These are phyloP conservation scores for Amphicarpaea edgeworthii DNA, from an alignment of 306 rosid species.

Conservation along the genomic window DNA sequence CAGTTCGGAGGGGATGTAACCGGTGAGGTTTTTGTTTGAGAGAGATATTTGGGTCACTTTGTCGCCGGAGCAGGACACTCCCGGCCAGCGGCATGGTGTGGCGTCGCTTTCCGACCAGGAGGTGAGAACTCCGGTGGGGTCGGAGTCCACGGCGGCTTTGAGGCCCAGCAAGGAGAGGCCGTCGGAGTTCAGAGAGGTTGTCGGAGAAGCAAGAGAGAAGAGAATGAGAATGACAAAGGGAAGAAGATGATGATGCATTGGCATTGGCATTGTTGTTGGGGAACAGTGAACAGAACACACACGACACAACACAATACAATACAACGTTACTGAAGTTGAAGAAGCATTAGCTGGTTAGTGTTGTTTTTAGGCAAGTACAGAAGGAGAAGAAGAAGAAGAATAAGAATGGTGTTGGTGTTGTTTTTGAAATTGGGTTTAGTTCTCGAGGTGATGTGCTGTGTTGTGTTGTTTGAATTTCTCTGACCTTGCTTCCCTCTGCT, in stretches of 20 bases:
- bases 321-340: background rate
- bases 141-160: constrained; percentile 76
- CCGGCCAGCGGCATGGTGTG: constrained; percentile 78
- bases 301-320: too few relatives aligned
- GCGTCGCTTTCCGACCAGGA: constrained; percentile 75
- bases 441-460: background rate
- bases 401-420: background rate
- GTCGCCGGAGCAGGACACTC: constrained; percentile 62
- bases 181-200: constrained; percentile 64
- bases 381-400: background rate
- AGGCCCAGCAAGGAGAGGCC: constrained; percentile 86
- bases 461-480: background rate
- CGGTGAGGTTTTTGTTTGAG: constrained; percentile 60
- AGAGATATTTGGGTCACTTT: constrained; percentile 71
- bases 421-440: constrained; percentile 15
- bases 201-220: constrained; percentile 11
- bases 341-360: background rate
- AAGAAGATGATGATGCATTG: constrained; percentile 28
- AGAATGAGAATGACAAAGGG: background rate
- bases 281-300: too few relatives aligned
- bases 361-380: too few relatives aligned
- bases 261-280: background rate
- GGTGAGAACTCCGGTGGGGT: constrained; percentile 59
- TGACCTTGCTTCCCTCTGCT: background rate
- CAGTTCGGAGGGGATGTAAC: constrained; percentile 84